Percentiles rank a stretch among this genome's conserved stretches.
phyloP scores from a whole-genome alignment of 768 basidiomycete genomes.

The Hydnomerulius pinastri region DNA sequence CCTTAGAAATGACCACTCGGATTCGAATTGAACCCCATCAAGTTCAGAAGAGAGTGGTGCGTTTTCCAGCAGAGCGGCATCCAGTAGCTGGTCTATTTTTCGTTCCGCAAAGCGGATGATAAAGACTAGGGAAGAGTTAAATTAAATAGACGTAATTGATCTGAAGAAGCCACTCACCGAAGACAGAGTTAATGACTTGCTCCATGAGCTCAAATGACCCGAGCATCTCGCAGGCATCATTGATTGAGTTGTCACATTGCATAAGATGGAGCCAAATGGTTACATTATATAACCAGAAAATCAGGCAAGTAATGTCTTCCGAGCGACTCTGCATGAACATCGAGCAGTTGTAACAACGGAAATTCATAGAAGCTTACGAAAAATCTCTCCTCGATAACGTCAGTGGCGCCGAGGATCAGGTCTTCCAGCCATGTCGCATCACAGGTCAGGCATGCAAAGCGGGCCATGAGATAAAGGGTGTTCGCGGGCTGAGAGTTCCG shows the following conservation, averaged over 20 bases:
- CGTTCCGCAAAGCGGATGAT: conserved; percentile 92
- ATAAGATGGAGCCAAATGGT: conserved; percentile 91
- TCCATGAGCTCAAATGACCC: conserved; percentile 85
- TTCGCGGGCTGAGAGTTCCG: conserved; percentile 88
- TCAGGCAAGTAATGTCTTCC: conserved; percentile 82
- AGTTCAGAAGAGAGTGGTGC: conserved; percentile 76
- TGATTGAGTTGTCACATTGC: conserved; percentile 79
- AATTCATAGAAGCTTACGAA: conserved; percentile 62
- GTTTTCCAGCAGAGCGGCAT: conserved; percentile 80
- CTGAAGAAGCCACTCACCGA: conserved; percentile 53
- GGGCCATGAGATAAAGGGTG: conserved; percentile 83
- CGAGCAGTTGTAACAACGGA: conserved; percentile 3
- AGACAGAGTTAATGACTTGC: conserved; percentile 92
- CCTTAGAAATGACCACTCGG: conserved; percentile 92
- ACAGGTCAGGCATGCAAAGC: conserved; percentile 91
- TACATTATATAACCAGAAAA: conserved; percentile 95
- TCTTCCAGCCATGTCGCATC: conserved; percentile 93
- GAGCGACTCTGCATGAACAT: conserved; percentile 59
- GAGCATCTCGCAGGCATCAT: conserved; percentile 77
- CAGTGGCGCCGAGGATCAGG: conserved; percentile 86
- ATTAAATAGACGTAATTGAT: conserved; percentile 3
- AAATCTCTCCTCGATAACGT: conserved; percentile 88
- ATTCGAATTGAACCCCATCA: conserved; percentile 88
- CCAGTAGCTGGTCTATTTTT: conserved; percentile 84
- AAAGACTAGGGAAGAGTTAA: conserved; percentile 61